Evolutionary conservation across 805 yeast genomes (phyloP).

Genomic region (Zygoascus flipseniorum): DNA sequence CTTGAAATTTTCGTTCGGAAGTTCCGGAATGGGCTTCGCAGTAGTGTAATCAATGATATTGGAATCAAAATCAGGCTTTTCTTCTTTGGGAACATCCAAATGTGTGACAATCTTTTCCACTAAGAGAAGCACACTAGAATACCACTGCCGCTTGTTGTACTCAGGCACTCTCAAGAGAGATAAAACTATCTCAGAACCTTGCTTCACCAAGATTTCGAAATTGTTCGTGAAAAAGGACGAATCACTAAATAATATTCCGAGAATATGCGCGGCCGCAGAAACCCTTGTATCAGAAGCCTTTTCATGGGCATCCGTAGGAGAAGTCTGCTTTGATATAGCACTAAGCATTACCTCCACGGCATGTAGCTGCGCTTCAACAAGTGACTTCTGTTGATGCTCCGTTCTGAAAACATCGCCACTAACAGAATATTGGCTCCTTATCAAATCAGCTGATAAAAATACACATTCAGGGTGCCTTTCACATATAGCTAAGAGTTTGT

Average conservation of each 20-base stretch:
- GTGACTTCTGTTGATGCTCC: not conserved
- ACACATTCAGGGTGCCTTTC: not conserved
- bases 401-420: not conserved
- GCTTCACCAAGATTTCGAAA: constrained; percentile 9
- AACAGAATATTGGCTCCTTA: not conserved
- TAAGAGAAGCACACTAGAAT: constrained; percentile 42
- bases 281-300: constrained; percentile 6
- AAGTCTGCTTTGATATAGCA: not conserved
- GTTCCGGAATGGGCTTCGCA: not conserved
- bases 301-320: not conserved
- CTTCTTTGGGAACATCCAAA: constrained; percentile 42
- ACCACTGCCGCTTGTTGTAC: constrained; percentile 35
- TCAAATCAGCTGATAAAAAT: not conserved
- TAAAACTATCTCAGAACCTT: constrained; percentile 10
- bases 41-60: constrained; percentile 2
- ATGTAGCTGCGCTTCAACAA: not conserved
- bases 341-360: not conserved
- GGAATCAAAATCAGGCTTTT: constrained; percentile 24
- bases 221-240: constrained; percentile 13
- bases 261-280: constrained; percentile 16
- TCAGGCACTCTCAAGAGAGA: constrained; percentile 17
- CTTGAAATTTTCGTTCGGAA: constrained; percentile 4
- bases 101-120: constrained; percentile 49
- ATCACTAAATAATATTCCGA: constrained; percentile 21
- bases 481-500: not conserved